A percentile compares a stretch with the other conserved stretches of the same genome.
These are phyloP conservation scores for Coniochaeta sp. DNA, from an alignment of 2,329 filamentous ascomycete genomes.

Conservation along the genomic window DNA sequence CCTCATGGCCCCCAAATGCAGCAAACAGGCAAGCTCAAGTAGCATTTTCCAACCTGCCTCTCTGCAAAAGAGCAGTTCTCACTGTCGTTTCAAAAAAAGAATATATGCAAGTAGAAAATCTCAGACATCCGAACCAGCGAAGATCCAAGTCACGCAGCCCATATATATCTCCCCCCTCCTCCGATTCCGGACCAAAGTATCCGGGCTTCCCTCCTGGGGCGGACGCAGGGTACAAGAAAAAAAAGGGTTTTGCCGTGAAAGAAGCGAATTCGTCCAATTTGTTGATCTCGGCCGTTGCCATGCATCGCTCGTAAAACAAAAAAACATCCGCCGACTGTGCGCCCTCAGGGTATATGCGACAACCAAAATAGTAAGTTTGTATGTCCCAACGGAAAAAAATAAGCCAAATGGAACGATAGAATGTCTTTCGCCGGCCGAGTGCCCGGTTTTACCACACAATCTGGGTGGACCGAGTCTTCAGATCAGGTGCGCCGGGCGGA, in stretches of 20 bases:
- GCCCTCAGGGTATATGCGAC: not conserved
- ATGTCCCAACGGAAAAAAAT: not conserved
- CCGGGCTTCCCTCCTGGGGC: not conserved
- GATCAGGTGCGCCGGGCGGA: constrained; percentile 36
- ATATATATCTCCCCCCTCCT: not conserved
- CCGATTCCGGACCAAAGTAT: not conserved
- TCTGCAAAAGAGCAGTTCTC: too few species aligned
- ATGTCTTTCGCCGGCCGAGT: not conserved
- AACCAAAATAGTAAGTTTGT: not conserved
- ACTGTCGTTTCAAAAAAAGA: too few species aligned
- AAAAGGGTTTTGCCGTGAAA: not conserved
- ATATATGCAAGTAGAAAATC: not conserved
- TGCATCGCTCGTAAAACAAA: not conserved
- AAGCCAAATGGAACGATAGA: not conserved
- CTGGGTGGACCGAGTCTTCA: constrained; percentile 35
- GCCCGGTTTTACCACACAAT: constrained; percentile 35
- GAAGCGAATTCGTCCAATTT: not conserved
- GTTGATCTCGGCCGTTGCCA: not conserved
- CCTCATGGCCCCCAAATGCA: not conserved
- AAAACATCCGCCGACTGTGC: not conserved
- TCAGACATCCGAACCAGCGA: not conserved
- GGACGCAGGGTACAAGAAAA: not conserved
- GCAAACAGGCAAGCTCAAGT: not conserved
- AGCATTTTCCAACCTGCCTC: not conserved
- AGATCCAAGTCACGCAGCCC: not conserved